Conservation (phyloP, 495 filamentous ascomycete genomes). For the Chaetomium fimeti region DNA sequence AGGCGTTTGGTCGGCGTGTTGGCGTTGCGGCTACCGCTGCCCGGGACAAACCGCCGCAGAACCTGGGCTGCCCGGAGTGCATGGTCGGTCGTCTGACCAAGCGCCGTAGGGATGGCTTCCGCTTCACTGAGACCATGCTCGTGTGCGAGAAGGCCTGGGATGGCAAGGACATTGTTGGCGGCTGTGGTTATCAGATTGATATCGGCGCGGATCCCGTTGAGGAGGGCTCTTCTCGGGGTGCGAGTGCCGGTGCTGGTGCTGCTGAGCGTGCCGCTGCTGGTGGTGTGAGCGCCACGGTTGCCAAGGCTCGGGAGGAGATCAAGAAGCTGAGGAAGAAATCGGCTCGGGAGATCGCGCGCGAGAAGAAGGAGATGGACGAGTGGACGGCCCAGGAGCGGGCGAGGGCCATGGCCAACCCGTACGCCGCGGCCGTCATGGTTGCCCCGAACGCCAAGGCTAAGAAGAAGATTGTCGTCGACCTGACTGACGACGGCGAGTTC, state of each 20-base stretch:
- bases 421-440: constrained; percentile 6
- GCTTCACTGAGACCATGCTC: neutral
- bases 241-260: neutral
- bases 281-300: neutral
- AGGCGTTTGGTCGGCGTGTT: neutral
- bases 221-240: neutral
- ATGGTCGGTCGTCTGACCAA: neutral
- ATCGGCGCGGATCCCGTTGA: neutral
- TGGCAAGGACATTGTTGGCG: neutral
- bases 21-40: neutral
- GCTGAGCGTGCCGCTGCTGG: neutral
- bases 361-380: neutral
- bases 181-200: constrained; percentile 7
- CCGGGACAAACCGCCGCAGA: neutral
- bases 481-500: constrained; percentile 8
- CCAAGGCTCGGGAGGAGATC: neutral
- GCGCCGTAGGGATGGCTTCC: neutral
- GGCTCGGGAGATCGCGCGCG: neutral
- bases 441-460: neutral
- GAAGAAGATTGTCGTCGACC: constrained; percentile 14
- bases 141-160: constrained; percentile 1
- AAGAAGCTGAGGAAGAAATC: neutral
- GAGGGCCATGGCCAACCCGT: neutral
- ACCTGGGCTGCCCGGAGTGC: constrained; percentile 9
- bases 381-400: neutral